These are phyloP conservation scores for Trichoderma lentiforme DNA, from an alignment of 2,329 filamentous ascomycete genomes.

Conservation along the genomic window DNA sequence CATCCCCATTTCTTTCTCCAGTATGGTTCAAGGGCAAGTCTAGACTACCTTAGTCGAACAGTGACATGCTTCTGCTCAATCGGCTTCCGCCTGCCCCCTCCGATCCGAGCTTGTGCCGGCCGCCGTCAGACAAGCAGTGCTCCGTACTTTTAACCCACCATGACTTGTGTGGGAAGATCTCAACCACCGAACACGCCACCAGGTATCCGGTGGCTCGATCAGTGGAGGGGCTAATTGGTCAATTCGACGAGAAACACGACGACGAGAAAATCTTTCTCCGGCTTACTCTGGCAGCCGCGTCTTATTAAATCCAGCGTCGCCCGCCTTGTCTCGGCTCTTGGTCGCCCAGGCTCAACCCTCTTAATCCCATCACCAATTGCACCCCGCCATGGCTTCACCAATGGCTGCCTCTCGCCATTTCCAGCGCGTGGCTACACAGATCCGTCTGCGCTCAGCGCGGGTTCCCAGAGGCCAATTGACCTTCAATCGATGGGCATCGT, in stretches of 20 bases:
- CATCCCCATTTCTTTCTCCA: not conserved
- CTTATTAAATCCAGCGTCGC: conserved; percentile 1
- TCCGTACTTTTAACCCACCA: not conserved
- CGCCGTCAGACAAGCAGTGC: not conserved
- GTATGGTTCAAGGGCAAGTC: not conserved
- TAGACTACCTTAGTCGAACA: not conserved
- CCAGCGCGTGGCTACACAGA: conserved; percentile 31
- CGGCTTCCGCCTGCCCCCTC: not conserved
- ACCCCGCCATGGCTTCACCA: conserved; percentile 2
- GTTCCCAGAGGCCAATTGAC: conserved; percentile 28
- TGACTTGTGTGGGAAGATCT: conserved; percentile 7
- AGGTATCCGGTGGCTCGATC: conserved; percentile 11
- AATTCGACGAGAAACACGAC: not conserved
- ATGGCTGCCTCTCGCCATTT: conserved; percentile 33
- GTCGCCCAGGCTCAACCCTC: not conserved
- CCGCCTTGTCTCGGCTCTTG: not conserved
- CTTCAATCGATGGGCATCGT: conserved; percentile 26
- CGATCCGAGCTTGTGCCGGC: conserved; percentile 11
- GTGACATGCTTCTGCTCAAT: not conserved
- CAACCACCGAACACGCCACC: conserved; percentile 15
- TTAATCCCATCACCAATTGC: not conserved
- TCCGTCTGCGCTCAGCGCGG: conserved; percentile 27
- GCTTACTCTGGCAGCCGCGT: not conserved
- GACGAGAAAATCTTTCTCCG: not conserved
- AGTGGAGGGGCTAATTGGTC: conserved; percentile 9